These are phyloP conservation scores for Alternaria arbusti DNA, from an alignment of 2,329 filamentous ascomycete species.

Conservation along the genomic window DNA sequence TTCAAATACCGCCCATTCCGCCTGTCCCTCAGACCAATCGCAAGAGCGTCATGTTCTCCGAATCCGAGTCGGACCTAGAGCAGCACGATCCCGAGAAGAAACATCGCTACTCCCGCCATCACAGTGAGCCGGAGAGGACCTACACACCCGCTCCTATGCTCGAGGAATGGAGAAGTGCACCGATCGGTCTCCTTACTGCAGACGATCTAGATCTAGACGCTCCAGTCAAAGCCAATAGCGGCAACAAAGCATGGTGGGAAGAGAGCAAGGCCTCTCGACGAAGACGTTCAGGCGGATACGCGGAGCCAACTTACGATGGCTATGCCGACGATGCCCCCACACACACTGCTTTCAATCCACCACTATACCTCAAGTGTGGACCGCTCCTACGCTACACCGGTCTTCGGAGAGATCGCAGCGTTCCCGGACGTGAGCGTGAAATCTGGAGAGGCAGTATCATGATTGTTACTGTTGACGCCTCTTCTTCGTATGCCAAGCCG, in stretches of 20 bases:
- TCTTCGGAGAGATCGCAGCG: slow-evolving; percentile 66
- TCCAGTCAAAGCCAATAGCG: slow-evolving; percentile 33
- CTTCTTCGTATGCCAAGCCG: slow-evolving; percentile 79
- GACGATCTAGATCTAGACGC: slow-evolving; percentile 54
- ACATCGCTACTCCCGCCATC: slow-evolving; percentile 42
- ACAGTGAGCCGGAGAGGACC: slow-evolving; percentile 53
- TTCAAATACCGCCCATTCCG: slow-evolving; percentile 12
- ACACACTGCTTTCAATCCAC: slow-evolving; percentile 79
- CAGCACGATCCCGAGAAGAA: slow-evolving; percentile 34
- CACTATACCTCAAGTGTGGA: slow-evolving; percentile 85
- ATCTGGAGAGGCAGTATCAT: slow-evolving; percentile 93
- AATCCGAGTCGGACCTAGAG: slow-evolving; percentile 30
- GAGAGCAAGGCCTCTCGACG: slow-evolving; percentile 55
- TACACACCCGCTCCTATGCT: slow-evolving; percentile 68
- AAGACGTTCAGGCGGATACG: slow-evolving; percentile 42
- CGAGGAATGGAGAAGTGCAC: slow-evolving; percentile 59
- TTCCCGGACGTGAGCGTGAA: slow-evolving; percentile 65
- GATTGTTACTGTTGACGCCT: slow-evolving; percentile 88
- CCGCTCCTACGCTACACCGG: slow-evolving; percentile 90
- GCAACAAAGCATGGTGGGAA: slow-evolving; percentile 76
- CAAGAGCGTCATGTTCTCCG: slow-evolving; percentile 51
- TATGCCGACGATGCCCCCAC: slow-evolving; percentile 70
- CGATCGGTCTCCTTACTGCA: slow-evolving; percentile 46
- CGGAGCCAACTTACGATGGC: slow-evolving; percentile 65
- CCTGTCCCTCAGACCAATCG: slow-evolving; percentile 42